These are phyloP conservation scores for Vishniacozyma victoriae DNA, from an alignment of 768 basidiomycete genomes.

Conservation along the genomic window DNA sequence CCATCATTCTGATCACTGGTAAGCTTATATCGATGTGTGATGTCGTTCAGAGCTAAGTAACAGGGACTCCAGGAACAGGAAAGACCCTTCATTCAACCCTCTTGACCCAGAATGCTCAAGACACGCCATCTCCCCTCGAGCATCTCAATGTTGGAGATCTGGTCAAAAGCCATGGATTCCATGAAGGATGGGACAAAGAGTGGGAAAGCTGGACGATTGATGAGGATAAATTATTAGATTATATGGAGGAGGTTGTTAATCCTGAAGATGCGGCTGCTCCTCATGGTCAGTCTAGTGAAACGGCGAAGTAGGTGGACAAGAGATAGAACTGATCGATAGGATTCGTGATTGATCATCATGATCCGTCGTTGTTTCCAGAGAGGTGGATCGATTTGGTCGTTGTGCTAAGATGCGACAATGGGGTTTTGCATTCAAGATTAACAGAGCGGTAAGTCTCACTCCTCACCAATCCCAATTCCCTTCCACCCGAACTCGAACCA, in stretches of 20 bases:
- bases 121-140: constrained; percentile 56
- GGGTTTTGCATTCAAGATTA: constrained; percentile 77
- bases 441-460: constrained; percentile 66
- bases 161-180: constrained; percentile 74
- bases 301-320: neutral
- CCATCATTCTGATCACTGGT: constrained; percentile 47
- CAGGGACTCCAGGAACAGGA: constrained; percentile 59
- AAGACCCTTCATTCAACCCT: constrained; percentile 89
- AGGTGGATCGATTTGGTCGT: constrained; percentile 94
- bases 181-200: constrained; percentile 82
- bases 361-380: constrained; percentile 67
- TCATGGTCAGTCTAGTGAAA: constrained; percentile 19
- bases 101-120: constrained; percentile 50
- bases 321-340: constrained; percentile 17
- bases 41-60: neutral
- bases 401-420: constrained; percentile 83
- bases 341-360: constrained; percentile 47
- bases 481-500: neutral
- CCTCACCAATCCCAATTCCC: neutral
- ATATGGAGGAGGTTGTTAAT: constrained; percentile 30
- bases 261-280: constrained; percentile 17
- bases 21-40: neutral
- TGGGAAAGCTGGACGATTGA: constrained; percentile 93
- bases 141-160: constrained; percentile 88
- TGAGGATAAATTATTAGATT: constrained; percentile 76